These are phyloP conservation scores for Coemansia sp. DNA, from an alignment of 192 early-diverging fungal genomes.

Conservation along the genomic window DNA sequence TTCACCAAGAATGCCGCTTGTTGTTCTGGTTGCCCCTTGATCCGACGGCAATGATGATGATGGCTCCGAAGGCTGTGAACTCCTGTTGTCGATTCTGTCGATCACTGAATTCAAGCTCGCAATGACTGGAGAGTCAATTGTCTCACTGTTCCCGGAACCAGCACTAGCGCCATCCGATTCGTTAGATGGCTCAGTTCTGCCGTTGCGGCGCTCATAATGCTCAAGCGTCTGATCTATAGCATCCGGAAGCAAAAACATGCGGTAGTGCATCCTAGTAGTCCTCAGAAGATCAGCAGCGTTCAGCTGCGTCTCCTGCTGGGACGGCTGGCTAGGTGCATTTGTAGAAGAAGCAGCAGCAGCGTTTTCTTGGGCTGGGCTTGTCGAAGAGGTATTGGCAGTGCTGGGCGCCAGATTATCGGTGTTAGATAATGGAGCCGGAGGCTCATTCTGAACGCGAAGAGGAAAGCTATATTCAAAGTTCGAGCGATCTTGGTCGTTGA, in stretches of 20 bases:
- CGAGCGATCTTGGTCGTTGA: not conserved
- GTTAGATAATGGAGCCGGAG: not conserved
- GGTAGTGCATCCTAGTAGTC: conserved; percentile 20
- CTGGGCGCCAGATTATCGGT: not conserved
- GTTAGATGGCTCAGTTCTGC: not conserved
- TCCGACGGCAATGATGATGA: not conserved
- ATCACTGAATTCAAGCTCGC: not conserved
- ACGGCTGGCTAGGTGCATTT: not conserved
- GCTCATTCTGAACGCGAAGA: not conserved
- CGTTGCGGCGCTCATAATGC: conserved; percentile 16
- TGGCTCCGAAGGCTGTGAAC: not conserved
- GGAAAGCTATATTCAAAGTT: conserved; percentile 5
- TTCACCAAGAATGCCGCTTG: not conserved
- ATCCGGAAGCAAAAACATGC: conserved; percentile 45
- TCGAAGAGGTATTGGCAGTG: not conserved
- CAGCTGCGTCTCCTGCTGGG: not conserved
- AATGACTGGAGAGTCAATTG: not conserved
- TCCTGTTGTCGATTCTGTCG: not conserved
- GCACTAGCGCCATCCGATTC: not conserved
- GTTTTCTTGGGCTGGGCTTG: not conserved
- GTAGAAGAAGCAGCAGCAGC: not conserved
- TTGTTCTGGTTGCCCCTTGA: not conserved
- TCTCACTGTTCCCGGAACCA: not conserved
- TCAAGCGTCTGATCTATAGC: conserved; percentile 45
- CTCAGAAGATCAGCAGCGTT: not conserved